Base-by-base conservation (phyloP, 371 early-diverging fungal species). In the Basidiobolus meristosporus region DNA sequence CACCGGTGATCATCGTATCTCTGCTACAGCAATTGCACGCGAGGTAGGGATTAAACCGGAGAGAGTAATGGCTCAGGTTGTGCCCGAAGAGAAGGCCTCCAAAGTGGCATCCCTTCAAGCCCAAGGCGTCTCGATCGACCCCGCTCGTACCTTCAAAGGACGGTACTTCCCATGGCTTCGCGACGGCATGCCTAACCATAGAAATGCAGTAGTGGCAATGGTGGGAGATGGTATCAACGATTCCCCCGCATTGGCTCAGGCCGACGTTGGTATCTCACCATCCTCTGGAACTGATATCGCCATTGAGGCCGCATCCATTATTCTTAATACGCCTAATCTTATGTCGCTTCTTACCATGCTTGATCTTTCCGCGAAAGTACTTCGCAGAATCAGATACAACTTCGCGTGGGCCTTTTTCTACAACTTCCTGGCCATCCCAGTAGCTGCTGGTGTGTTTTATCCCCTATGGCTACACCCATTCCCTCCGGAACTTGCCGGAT, bases 141-240 rank as follows among this genome's bases (percentile, higher is more conserved):
- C 46, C 48, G 2, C 51, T 70, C 68, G 68, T 26, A 26, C 26
- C 9, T 26, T 26, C 26, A 26, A 26, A 9, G 26, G 26, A 26
- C 26, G 26, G 26, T 26, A 9, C 5, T 26, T 26, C 26, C 26
- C 26, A 26, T 26, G 26, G 26, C 3, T 9, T 5, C 26, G 26
- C 26, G 9, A 26, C 5, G 9, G 9, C 26, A 26, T 26, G 9
- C 26, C n/a, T 6, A 21, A 20, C 12, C 16, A 5, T 3, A 71
- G 77, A 17, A 68, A 68, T 16, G 63, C 63, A 31, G 66, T 68
- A 34, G 70, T 67, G 41, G 76, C 67, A 40, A 76, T 78, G 83
- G 84, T 86, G 2, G 95, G 95, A 38, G 82, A 93, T 59, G 82
- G 95, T 60, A 77, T 90, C 35, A 90, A 84, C 47, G 95, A 95